Base-by-base conservation (phyloP, 805 yeast genomes). In the Ogataea allantospora region DNA sequence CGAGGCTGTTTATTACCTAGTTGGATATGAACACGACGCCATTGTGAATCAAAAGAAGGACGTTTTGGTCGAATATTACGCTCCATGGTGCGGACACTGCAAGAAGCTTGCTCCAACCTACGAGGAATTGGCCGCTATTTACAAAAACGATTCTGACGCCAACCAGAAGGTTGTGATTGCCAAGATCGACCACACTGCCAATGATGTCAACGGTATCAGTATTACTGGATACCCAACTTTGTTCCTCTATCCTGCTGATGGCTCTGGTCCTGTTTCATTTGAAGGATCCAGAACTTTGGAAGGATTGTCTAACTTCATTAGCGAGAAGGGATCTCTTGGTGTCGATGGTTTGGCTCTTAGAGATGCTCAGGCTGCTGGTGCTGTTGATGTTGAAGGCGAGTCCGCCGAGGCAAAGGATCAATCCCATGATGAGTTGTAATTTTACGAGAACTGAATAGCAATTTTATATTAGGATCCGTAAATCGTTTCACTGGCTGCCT, bases 81-180 rank as follows among this genome's bases (percentile, higher is more conserved):
- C 98, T 33, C 95, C 95, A 67, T 89, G 96, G 96, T 88, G 96
- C 71, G 95, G 96, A 31, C 96, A 88, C 73, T 88, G 96, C 73
- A 88, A 87, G 73, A 85, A 77, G 66, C 73, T 88, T 62, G 91
- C 91, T 35, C 96, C 96, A 58, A 73, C 71, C 42, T 91, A 80
- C 71, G 95, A 86, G 61, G 93, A 89, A 60, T 76, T 93, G 49
- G 97, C 91, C 35, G 80, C 69, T 34, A 54, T 83, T 38, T 85
- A 73, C 65, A 70, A 68, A 43, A 62, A 71, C 35, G 78, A 80
- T 57, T 57, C 65, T 15, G 68, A 62, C 31, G 69, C 70, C 33
- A 60, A 65, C 37, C 67, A 67, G 37, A 71, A 79, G 59, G 84
- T 91, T 42, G 60, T 79, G 27, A 68, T 93, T 56, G 96, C 96